Conservation (phyloP, 2,329 filamentous ascomycete genomes). For the Penicillium crustosum region DNA sequence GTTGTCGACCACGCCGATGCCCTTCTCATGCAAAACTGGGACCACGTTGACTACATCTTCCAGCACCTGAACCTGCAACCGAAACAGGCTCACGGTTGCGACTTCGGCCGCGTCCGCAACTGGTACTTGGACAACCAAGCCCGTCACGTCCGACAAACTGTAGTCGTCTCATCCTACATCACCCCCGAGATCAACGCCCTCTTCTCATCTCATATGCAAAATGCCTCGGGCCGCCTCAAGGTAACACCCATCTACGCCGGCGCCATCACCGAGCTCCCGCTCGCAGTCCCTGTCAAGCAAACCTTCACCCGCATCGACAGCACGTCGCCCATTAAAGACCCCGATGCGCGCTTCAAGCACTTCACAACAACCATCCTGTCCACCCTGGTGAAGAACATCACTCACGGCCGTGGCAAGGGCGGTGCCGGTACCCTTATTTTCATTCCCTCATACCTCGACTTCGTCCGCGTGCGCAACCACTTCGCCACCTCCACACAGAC, state of each 20-base stretch:
- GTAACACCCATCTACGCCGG: slow-evolving; percentile 68
- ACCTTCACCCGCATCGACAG: slow-evolving; percentile 87
- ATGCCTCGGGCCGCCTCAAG: slow-evolving; percentile 76
- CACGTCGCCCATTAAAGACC: slow-evolving; percentile 68
- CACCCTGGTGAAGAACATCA: slow-evolving; percentile 62
- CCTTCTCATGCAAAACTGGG: slow-evolving; percentile 97
- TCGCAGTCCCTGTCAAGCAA: slow-evolving; percentile 68
- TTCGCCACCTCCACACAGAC: slow-evolving; percentile 69
- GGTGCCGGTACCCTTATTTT: slow-evolving; percentile 77
- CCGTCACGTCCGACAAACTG: slow-evolving; percentile 77
- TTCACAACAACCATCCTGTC: slow-evolving; percentile 82
- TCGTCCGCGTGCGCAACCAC: slow-evolving; percentile 88
- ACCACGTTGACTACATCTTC: slow-evolving; percentile 89
- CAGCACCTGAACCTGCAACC: slow-evolving; percentile 89
- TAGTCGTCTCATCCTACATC: slow-evolving; percentile 77
- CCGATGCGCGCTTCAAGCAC: slow-evolving; percentile 86
- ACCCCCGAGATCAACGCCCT: slow-evolving; percentile 85
- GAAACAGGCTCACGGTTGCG: slow-evolving; percentile 84
- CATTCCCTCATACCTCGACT: slow-evolving; percentile 91
- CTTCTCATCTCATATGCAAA: slow-evolving; percentile 72
- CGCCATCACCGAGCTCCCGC: slow-evolving; percentile 68
- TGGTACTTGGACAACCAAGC: slow-evolving; percentile 94
- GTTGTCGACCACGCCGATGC: slow-evolving; percentile 91
- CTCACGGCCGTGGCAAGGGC: slow-evolving; percentile 44
- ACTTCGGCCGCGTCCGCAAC: slow-evolving; percentile 83